Evolutionary conservation across 352 stramenopile genomes (phyloP).

Genomic region (Phytopythium delawarense): DNA sequence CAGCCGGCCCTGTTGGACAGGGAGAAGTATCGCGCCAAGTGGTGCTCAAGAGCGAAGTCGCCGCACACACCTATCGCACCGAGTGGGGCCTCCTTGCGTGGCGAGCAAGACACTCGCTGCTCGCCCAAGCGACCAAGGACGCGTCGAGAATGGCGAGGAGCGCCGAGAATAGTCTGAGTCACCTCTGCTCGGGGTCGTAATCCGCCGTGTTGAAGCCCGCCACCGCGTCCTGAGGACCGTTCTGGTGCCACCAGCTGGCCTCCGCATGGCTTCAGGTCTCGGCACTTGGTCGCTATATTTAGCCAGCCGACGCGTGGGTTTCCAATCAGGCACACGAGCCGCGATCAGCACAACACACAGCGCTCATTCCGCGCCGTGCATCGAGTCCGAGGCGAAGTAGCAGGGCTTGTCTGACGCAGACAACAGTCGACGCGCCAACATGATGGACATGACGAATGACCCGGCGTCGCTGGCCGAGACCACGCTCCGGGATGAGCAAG

Average conservation of each 20-base stretch:
- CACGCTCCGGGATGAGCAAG: background rate
- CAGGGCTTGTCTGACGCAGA: background rate
- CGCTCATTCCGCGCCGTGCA: slow-evolving; percentile 1
- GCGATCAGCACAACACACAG: background rate
- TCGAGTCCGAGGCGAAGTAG: background rate
- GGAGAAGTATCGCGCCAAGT: too few species aligned
- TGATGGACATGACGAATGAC: slow-evolving; percentile 46
- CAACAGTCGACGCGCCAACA: slow-evolving; percentile 10
- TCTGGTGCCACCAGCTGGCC: background rate
- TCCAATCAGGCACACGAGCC: background rate
- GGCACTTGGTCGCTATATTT: background rate
- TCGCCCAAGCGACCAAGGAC: background rate
- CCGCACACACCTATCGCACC: too few species aligned
- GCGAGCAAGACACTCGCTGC: background rate
- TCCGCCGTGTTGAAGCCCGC: background rate
- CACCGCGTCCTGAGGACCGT: background rate
- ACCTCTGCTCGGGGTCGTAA: background rate
- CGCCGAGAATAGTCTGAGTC: background rate
- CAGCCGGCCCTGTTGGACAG: too few species aligned
- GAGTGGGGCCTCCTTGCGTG: too few species aligned
- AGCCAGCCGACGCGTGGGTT: background rate
- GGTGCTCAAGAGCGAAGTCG: too few species aligned
- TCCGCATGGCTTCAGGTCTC: background rate
- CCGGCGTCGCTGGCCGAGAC: slow-evolving; percentile 7
- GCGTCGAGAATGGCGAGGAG: background rate